phyloP scores from a whole-genome alignment of 2,329 filamentous ascomycete genomes.

The Exophiala lecanii-corni region DNA sequence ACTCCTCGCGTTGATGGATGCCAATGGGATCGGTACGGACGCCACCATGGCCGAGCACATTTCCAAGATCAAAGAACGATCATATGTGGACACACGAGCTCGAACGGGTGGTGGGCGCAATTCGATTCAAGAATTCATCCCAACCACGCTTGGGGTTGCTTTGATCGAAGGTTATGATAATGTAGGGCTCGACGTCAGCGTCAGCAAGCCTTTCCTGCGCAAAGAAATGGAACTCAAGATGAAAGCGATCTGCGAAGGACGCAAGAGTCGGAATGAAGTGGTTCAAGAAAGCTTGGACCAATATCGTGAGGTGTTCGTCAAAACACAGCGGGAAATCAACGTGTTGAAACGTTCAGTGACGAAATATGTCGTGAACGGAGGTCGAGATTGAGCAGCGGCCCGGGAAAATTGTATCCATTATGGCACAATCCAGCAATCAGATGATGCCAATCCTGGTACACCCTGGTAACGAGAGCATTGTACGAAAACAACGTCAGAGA shows the following conservation, averaged over 20 bases:
- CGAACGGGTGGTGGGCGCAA: slow-evolving; percentile 45
- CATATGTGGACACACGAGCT: slow-evolving; percentile 71
- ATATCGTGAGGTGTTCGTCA: slow-evolving; percentile 80
- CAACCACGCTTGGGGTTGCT: slow-evolving; percentile 84
- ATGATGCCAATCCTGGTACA: neutral
- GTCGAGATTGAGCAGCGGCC: slow-evolving; percentile 2
- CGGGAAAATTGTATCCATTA: neutral
- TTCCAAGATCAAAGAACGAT: slow-evolving; percentile 82
- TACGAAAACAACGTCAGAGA: neutral
- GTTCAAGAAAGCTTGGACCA: slow-evolving; percentile 78
- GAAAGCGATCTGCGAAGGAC: slow-evolving; percentile 92
- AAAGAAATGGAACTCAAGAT: slow-evolving; percentile 98
- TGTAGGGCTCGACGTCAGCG: slow-evolving; percentile 85
- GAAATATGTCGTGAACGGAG: slow-evolving; percentile 49
- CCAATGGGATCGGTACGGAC: slow-evolving; percentile 96
- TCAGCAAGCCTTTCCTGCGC: slow-evolving; percentile 90
- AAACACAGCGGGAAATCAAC: slow-evolving; percentile 71
- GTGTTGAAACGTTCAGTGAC: slow-evolving; percentile 56
- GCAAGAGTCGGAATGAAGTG: slow-evolving; percentile 67
- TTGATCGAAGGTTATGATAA: slow-evolving; percentile 92
- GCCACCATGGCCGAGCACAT: slow-evolving; percentile 99
- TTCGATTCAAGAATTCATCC: slow-evolving; percentile 77
- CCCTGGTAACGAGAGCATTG: too few relatives aligned
- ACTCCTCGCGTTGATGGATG: slow-evolving; percentile 94
- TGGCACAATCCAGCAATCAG: neutral